These are phyloP conservation scores for Artemisia argyi DNA, from an alignment of 129 eudicot genomes.

Conservation along the genomic window DNA sequence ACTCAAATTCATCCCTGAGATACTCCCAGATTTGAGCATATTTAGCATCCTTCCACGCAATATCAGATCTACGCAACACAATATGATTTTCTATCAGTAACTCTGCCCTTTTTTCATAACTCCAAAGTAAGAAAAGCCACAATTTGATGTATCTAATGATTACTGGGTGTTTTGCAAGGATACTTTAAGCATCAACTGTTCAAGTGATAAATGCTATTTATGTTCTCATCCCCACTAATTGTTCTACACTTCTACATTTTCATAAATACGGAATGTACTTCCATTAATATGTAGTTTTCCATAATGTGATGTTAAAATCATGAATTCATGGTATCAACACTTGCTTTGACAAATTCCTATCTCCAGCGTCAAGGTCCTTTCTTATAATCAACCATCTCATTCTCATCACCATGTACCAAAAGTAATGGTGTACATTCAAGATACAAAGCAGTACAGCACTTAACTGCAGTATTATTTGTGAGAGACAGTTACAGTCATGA, in stretches of 20 bases:
- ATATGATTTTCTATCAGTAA: constrained; percentile 22
- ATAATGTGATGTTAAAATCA: constrained; percentile 7
- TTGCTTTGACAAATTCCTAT: background rate
- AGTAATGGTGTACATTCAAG: background rate
- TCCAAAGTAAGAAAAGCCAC: too few species aligned
- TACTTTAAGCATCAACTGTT: too few species aligned
- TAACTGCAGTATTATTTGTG: background rate
- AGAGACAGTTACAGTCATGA: background rate
- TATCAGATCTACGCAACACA: constrained; percentile 64
- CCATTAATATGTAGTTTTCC: constrained; percentile 3
- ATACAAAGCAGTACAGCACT: constrained; percentile 6
- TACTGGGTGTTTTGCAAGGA: too few species aligned
- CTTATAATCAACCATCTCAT: background rate
- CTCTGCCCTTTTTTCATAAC: too few species aligned
- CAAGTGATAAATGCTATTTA: too few species aligned
- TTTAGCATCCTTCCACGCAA: constrained; percentile 97
- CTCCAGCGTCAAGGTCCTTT: constrained; percentile 4
- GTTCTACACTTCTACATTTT: background rate
- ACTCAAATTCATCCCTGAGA: constrained; percentile 91
- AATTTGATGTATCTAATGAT: too few species aligned
- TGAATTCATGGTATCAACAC: background rate
- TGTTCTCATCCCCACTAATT: too few species aligned
- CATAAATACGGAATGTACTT: background rate
- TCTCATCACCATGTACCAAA: background rate
- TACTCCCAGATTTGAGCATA: constrained; percentile 97